Evolutionary conservation across 768 basidiomycete species (phyloP).

Genomic region (Daedaleopsis sinensis): DNA sequence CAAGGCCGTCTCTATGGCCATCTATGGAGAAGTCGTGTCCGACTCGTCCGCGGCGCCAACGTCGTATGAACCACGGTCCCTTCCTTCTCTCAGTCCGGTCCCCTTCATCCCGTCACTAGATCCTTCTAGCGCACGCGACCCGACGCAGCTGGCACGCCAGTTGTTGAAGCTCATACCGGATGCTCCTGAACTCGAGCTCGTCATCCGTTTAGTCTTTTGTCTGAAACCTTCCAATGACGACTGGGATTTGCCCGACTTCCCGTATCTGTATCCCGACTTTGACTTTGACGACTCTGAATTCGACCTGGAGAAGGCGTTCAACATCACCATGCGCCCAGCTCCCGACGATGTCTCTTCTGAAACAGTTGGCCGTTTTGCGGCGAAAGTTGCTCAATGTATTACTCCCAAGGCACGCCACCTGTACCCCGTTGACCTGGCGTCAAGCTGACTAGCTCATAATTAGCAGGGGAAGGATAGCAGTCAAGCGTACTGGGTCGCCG

Average conservation of each 20-base stretch:
- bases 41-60: constrained; percentile 42
- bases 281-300: constrained; percentile 51
- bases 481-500: constrained; percentile 64
- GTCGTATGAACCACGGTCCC: constrained; percentile 44
- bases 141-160: constrained; percentile 61
- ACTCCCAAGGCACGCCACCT: constrained; percentile 53
- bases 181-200: constrained; percentile 62
- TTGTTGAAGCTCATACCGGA: constrained; percentile 64
- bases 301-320: constrained; percentile 60
- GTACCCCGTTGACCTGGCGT: not conserved
- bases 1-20: constrained; percentile 62
- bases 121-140: constrained; percentile 60
- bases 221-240: constrained; percentile 79
- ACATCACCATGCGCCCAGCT: constrained; percentile 58
- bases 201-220: constrained; percentile 77
- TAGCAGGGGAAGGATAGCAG: constrained; percentile 45
- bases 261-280: constrained; percentile 67
- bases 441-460: not conserved
- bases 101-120: constrained; percentile 58
- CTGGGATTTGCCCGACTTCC: constrained; percentile 77
- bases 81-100: constrained; percentile 38
- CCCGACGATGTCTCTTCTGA: constrained; percentile 57
- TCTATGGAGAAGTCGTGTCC: constrained; percentile 56
- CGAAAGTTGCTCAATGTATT: constrained; percentile 55
- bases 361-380: constrained; percentile 54